Percentiles rank a stretch among this genome's conserved stretches.
Evolutionary conservation across 2,329 filamentous ascomycete genomes (phyloP).

Genomic region (Alternaria alternata): DNA sequence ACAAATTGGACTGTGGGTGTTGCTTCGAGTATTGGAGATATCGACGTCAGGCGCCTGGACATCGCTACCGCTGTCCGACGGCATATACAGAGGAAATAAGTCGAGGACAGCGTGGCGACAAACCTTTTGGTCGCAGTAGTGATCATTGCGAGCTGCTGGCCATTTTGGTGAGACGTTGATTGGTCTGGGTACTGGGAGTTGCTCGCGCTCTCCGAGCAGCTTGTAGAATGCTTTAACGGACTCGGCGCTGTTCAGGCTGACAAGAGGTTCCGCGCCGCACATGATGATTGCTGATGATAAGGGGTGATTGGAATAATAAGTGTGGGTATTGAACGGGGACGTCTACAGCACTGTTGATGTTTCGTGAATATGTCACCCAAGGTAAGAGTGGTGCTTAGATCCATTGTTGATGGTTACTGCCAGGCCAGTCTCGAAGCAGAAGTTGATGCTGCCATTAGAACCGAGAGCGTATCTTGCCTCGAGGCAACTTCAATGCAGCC

Average conservation of each 20-base stretch:
- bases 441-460: not conserved
- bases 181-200: not conserved
- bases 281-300: not conserved
- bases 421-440: not conserved
- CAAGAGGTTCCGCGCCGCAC: not conserved
- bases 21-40: not conserved
- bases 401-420: not conserved
- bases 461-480: not conserved
- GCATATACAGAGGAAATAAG: not conserved
- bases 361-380: not conserved
- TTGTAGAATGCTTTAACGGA: not conserved
- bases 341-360: not conserved
- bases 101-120: slow-evolving; percentile 2
- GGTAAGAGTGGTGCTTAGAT: not conserved
- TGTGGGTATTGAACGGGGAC: not conserved
- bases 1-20: not conserved
- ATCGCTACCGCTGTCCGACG: not conserved
- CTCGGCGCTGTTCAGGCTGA: not conserved
- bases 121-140: not conserved
- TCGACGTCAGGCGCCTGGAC: not conserved
- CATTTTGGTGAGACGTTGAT: not conserved
- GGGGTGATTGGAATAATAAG: not conserved
- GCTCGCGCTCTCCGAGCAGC: not conserved
- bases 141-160: slow-evolving; percentile 7
- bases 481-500: not conserved